Percentiles rank a stretch among this genome's conserved stretches.
phyloP scores from a whole-genome alignment of 2,329 filamentous ascomycete genomes.

The Paecilomyces fulvus region DNA sequence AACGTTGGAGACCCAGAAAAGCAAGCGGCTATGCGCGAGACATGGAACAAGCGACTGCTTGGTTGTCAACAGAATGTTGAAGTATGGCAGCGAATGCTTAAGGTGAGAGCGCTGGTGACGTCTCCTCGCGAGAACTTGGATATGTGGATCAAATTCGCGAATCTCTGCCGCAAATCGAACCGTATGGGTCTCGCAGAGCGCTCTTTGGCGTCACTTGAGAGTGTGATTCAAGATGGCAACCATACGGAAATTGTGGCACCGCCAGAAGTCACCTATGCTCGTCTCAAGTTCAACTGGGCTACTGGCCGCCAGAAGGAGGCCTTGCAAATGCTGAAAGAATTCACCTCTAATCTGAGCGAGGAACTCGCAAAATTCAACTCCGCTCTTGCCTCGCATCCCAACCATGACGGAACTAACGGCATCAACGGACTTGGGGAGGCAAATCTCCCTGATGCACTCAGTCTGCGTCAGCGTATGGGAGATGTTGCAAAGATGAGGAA shows the following conservation, averaged over 20 bases:
- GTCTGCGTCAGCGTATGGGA: slow-evolving; percentile 32
- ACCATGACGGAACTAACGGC: slow-evolving; percentile 37
- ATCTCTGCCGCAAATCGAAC: slow-evolving; percentile 92
- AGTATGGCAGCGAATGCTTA: slow-evolving; percentile 97
- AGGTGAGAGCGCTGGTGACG: slow-evolving; percentile 85
- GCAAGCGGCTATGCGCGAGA: slow-evolving; percentile 80
- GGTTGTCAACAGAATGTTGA: slow-evolving; percentile 96
- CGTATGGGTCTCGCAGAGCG: slow-evolving; percentile 93
- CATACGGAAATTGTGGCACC: slow-evolving; percentile 34
- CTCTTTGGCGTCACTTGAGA: slow-evolving; percentile 83
- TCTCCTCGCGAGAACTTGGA: slow-evolving; percentile 88
- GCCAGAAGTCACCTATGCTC: slow-evolving; percentile 88
- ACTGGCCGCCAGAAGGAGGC: slow-evolving; percentile 59
- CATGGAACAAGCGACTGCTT: slow-evolving; percentile 91
- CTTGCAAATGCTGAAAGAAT: slow-evolving; percentile 53
- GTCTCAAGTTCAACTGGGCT: slow-evolving; percentile 95
- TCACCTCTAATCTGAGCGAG: slow-evolving; percentile 52
- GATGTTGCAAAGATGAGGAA: slow-evolving; percentile 52
- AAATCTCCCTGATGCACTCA: slow-evolving; percentile 30
- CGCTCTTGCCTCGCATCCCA: slow-evolving; percentile 26
- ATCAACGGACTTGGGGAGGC: slow-evolving; percentile 40
- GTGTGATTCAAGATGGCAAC: slow-evolving; percentile 47
- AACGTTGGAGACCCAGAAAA: slow-evolving; percentile 70
- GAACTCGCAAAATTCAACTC: slow-evolving; percentile 45
- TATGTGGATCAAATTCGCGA: slow-evolving; percentile 99